phyloP scores from a whole-genome alignment of 306 rosid genomes.

The Luffa acutangula region DNA sequence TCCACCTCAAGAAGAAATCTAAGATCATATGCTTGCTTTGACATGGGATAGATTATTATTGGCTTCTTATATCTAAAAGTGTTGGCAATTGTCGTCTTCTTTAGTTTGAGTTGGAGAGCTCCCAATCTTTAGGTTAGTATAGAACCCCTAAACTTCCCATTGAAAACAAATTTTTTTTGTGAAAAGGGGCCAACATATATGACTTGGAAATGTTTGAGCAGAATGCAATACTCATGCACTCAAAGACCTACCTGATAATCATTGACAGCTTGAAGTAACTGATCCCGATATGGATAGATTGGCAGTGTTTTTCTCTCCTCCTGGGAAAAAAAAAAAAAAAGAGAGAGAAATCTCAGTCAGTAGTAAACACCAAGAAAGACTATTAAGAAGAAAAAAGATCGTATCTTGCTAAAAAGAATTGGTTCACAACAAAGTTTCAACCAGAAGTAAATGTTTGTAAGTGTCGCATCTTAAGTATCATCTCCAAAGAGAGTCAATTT shows the following conservation, averaged over 20 bases:
- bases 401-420: neutral
- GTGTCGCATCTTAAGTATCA: neutral
- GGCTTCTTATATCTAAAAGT: neutral
- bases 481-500: neutral
- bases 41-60: neutral
- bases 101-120: neutral
- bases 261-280: constrained; percentile 61
- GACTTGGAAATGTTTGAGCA: neutral
- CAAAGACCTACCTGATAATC: constrained; percentile 57
- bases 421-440: neutral
- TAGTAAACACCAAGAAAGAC: neutral
- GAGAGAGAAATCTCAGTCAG: neutral
- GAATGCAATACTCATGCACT: neutral
- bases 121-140: neutral
- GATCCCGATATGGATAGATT: constrained; percentile 63
- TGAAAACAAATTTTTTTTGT: neutral
- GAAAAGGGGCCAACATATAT: neutral
- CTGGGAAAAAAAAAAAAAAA: constrained; percentile 24
- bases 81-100: neutral
- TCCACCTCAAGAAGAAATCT: neutral
- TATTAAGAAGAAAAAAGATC: neutral
- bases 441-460: neutral
- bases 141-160: neutral
- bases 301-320: constrained; percentile 80
- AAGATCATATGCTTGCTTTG: neutral